Evolutionary conservation across 2,329 filamentous ascomycete genomes (phyloP).

Genomic region (Apiospora sp.): DNA sequence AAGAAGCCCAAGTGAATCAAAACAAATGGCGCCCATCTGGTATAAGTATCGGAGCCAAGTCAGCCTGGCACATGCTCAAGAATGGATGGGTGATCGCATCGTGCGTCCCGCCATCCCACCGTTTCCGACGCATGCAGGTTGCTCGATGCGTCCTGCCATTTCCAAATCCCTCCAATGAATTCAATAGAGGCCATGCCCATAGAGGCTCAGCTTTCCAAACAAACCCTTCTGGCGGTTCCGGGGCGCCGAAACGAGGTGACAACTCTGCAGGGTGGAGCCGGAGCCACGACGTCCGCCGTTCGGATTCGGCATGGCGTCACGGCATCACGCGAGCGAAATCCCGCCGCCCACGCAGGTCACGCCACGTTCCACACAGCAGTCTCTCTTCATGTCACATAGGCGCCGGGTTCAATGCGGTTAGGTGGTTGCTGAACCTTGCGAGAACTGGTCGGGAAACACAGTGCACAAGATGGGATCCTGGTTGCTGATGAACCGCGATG

Average conservation of each 20-base stretch:
- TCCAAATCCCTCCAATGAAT: not conserved
- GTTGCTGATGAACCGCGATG: not conserved
- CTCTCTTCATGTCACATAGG: not conserved
- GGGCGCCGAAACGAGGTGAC: not conserved
- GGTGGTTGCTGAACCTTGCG: not conserved
- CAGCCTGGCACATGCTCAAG: not conserved
- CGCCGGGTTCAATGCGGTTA: not conserved
- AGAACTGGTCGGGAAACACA: not conserved
- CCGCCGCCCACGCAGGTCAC: not conserved
- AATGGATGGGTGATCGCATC: not conserved
- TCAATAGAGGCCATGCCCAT: too few relatives aligned
- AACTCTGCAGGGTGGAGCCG: slow-evolving; percentile 6
- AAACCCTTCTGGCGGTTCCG: not conserved
- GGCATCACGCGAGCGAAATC: not conserved
- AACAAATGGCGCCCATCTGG: not conserved
- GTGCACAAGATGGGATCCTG: not conserved
- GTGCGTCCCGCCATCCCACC: not conserved
- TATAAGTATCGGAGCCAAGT: not conserved
- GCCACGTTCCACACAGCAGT: not conserved
- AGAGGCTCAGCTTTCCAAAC: not conserved
- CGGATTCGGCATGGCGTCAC: slow-evolving; percentile 9
- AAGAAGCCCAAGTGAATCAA: not conserved
- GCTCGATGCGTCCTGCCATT: not conserved
- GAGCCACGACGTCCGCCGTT: slow-evolving; percentile 7
- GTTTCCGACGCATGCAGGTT: not conserved